Evolutionary conservation across 169 alveolate species (phyloP).

Genomic region (Plasmodium cynomolgi): DNA sequence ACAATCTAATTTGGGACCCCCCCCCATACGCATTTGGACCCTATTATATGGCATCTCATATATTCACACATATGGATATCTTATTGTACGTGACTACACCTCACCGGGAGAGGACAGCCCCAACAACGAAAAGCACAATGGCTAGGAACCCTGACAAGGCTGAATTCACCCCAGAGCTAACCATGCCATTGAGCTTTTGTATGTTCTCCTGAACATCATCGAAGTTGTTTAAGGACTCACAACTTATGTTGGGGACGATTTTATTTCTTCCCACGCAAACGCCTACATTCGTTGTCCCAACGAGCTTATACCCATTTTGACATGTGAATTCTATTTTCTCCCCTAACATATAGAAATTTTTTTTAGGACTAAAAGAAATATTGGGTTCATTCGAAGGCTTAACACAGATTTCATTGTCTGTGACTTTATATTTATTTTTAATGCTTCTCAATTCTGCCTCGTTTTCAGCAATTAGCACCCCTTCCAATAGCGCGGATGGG

Average conservation of each 20-base stretch:
- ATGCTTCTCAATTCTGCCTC: slow-evolving; percentile 50
- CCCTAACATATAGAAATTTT: slow-evolving; percentile 38
- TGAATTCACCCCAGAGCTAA: neutral
- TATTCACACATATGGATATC: neutral
- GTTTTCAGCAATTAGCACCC: slow-evolving; percentile 61
- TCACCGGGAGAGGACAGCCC: neutral
- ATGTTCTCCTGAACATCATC: slow-evolving; percentile 29
- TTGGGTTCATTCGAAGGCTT: slow-evolving; percentile 37
- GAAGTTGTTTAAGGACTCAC: slow-evolving; percentile 35
- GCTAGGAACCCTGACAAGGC: neutral
- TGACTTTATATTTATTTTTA: slow-evolving; percentile 39
- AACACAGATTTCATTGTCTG: slow-evolving; percentile 54
- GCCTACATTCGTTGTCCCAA: slow-evolving; percentile 43
- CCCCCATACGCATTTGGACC: neutral
- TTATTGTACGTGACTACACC: neutral
- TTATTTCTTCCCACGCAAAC: slow-evolving; percentile 58
- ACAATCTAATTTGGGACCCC: neutral
- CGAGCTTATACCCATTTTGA: slow-evolving; percentile 49
- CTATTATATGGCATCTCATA: neutral
- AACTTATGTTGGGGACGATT: slow-evolving; percentile 48
- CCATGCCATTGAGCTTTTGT: slow-evolving; percentile 19
- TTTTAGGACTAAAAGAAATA: slow-evolving; percentile 27
- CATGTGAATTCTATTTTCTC: slow-evolving; percentile 55
- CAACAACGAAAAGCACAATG: neutral
- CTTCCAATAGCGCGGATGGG: slow-evolving; percentile 55